phyloP scores from a whole-genome alignment of 495 filamentous ascomycete species.

The Diplogelasinospora grovesii region DNA sequence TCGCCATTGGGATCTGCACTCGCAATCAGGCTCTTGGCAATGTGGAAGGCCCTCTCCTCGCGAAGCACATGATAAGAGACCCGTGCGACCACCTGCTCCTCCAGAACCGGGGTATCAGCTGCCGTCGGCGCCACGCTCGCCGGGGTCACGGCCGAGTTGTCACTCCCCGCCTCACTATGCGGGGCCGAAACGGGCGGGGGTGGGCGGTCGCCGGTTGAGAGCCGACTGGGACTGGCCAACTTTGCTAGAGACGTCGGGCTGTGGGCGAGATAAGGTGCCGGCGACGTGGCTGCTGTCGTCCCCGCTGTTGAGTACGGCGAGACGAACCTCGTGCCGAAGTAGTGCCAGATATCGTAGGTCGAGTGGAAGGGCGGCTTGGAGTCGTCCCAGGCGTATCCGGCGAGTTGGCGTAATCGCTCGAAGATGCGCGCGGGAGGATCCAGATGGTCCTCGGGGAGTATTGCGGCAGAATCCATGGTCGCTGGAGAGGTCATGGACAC shows the following conservation, averaged over 20 bases:
- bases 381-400: slow-evolving; percentile 73
- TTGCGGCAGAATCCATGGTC: slow-evolving; percentile 43
- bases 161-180: slow-evolving; percentile 33
- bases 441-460: slow-evolving; percentile 54
- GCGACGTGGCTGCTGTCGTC: slow-evolving; percentile 19
- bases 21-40: slow-evolving; percentile 61
- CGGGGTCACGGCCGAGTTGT: slow-evolving; percentile 31
- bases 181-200: slow-evolving; percentile 19
- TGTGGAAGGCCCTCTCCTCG: slow-evolving; percentile 78
- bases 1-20: slow-evolving; percentile 65
- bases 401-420: slow-evolving; percentile 63
- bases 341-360: slow-evolving; percentile 71
- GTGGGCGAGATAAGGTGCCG: slow-evolving; percentile 5
- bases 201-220: slow-evolving; percentile 31
- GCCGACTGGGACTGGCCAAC: slow-evolving; percentile 21
- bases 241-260: slow-evolving; percentile 27
- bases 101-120: slow-evolving; percentile 31
- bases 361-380: slow-evolving; percentile 64
- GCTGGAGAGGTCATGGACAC: slow-evolving; percentile 11
- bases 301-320: slow-evolving; percentile 31
- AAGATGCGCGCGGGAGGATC: slow-evolving; percentile 64
- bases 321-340: slow-evolving; percentile 42
- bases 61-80: slow-evolving; percentile 73
- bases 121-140: slow-evolving; percentile 17
- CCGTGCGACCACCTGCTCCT: slow-evolving; percentile 60